A percentile compares a stretch with the other conserved stretches of the same genome.
Conservation (phyloP, 1,284 basidiomycete species). For the Nidula niveotomentosa region DNA sequence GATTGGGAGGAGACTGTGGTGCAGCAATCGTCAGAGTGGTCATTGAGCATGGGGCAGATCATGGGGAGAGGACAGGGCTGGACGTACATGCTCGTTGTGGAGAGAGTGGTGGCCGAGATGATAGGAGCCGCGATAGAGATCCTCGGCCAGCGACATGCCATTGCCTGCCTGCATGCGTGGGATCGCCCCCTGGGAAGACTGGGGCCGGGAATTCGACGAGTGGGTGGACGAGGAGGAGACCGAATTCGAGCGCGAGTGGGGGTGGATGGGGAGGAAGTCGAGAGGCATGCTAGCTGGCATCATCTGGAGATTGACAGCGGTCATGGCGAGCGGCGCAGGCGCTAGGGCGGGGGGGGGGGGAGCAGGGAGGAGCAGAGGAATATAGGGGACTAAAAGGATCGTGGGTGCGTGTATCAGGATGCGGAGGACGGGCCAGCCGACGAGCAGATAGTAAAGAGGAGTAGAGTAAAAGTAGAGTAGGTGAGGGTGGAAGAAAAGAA, state of each 20-base stretch:
- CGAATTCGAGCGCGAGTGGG: constrained; percentile 74
- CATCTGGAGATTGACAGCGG: constrained; percentile 72
- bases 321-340: constrained; percentile 38
- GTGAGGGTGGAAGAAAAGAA: constrained; percentile 13
- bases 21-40: constrained; percentile 39
- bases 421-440: constrained; percentile 25
- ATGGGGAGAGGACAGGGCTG: constrained; percentile 16
- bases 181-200: constrained; percentile 67
- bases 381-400: constrained; percentile 20
- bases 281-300: constrained; percentile 64
- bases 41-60: constrained; percentile 16
- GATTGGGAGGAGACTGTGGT: constrained; percentile 65
- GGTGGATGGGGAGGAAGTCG: constrained; percentile 65
- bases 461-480: constrained; percentile 12
- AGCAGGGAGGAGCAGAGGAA: constrained; percentile 18
- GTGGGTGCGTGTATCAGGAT: constrained; percentile 17
- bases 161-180: constrained; percentile 45
- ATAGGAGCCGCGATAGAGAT: constrained; percentile 66
- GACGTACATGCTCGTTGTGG: constrained; percentile 43
- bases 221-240: constrained; percentile 72
- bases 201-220: constrained; percentile 70
- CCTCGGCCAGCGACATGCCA: constrained; percentile 54
- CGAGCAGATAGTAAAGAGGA: constrained; percentile 4
- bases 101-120: constrained; percentile 39
- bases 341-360: constrained; percentile 8